Evolutionary conservation across 2,329 filamentous ascomycete species (phyloP).

Genomic region (Sporothrix pallida): DNA sequence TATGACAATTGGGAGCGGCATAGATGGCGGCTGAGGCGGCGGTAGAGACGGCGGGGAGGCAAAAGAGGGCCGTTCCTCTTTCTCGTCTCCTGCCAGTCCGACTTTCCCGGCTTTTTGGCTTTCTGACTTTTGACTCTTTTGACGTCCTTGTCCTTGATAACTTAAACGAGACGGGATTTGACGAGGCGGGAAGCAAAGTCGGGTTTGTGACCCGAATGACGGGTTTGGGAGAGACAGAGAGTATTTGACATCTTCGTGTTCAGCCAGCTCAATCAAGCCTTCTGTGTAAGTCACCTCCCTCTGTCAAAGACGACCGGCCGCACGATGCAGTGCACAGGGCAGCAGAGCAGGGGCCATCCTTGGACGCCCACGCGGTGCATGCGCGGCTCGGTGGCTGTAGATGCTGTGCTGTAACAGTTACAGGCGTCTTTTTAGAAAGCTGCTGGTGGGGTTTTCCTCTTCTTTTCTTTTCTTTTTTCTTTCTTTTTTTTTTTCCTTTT

Average conservation of each 20-base stretch:
- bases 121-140: too few species aligned
- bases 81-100: neutral
- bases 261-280: too few species aligned
- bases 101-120: neutral
- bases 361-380: neutral
- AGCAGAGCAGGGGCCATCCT: constrained; percentile 8
- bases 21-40: too few species aligned
- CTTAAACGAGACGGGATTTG: neutral
- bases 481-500: too few species aligned
- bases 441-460: too few species aligned
- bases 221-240: neutral
- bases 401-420: neutral
- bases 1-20: neutral
- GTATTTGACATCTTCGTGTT: too few species aligned
- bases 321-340: constrained; percentile 15
- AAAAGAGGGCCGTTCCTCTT: neutral
- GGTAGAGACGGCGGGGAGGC: neutral
- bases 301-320: neutral
- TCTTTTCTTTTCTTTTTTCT: too few species aligned
- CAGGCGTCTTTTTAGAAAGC: too few species aligned
- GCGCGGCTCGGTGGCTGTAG: neutral
- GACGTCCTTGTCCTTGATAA: too few species aligned
- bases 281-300: too few species aligned
- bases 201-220: neutral
- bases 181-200: neutral